A percentile compares a stretch with the other conserved stretches of the same genome.
Conservation (phyloP, 192 early-diverging fungal species). For the Linnemannia hyalina region DNA sequence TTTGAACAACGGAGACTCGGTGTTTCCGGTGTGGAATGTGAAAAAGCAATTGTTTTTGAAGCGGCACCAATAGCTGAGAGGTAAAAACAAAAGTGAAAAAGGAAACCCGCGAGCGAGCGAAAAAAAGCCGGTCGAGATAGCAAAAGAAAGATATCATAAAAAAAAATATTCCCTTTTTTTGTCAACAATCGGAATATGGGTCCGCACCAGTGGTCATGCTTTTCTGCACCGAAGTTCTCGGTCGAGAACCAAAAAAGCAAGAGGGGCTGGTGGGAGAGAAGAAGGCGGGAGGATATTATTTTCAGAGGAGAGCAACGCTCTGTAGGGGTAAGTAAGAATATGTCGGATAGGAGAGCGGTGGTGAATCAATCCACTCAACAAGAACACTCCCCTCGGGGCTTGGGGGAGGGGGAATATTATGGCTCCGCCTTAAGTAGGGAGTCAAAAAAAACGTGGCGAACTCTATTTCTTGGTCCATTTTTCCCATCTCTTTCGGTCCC, state of each 20-base stretch:
- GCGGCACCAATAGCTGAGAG: conserved; percentile 21
- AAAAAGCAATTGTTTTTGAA: conserved; percentile 1
- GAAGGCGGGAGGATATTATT: not conserved
- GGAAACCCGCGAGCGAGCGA: not conserved
- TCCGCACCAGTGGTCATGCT: not conserved
- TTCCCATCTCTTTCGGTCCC: not conserved
- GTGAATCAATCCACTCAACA: not conserved
- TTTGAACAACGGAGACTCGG: too few species aligned
- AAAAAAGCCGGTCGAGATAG: not conserved
- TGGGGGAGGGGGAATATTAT: not conserved
- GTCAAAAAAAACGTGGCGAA: conserved; percentile 28
- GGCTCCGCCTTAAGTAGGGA: conserved; percentile 9
- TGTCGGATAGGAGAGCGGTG: not conserved
- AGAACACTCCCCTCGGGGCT: not conserved
- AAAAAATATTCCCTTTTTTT: not conserved
- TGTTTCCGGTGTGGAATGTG: not conserved
- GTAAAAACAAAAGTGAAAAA: not conserved
- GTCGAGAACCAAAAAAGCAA: not conserved
- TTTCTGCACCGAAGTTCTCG: not conserved
- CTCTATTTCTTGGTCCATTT: not conserved
- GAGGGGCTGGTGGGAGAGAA: not conserved
- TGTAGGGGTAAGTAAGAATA: not conserved
- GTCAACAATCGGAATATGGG: not conserved
- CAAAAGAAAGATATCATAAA: not conserved
- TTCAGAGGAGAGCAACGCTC: not conserved